Evolutionary conservation across 352 stramenopile species (phyloP).

Genomic region (Phytophthora agathidicida): DNA sequence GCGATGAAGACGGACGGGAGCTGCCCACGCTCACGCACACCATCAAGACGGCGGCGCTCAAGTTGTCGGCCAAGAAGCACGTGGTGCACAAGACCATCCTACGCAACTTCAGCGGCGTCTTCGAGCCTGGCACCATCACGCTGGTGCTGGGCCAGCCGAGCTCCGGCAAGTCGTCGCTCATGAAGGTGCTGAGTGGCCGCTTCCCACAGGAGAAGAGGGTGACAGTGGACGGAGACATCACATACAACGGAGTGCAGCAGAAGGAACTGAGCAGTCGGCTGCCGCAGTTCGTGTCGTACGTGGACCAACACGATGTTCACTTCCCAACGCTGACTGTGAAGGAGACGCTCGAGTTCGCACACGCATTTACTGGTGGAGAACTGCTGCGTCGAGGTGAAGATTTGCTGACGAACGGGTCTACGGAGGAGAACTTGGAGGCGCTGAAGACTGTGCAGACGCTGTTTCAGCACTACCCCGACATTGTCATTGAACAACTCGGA

Average conservation of each 20-base stretch:
- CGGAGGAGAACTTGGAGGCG: slow-evolving; percentile 33
- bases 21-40: slow-evolving; percentile 45
- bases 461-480: slow-evolving; percentile 42
- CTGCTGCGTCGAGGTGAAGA: slow-evolving; percentile 18
- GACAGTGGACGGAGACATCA: slow-evolving; percentile 30
- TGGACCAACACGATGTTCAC: slow-evolving; percentile 53
- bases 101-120: slow-evolving; percentile 27
- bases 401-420: slow-evolving; percentile 25
- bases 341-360: slow-evolving; percentile 57
- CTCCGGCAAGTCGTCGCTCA: slow-evolving; percentile 32
- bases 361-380: slow-evolving; percentile 59
- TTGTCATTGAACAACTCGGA: slow-evolving; percentile 51
- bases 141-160: slow-evolving; percentile 27
- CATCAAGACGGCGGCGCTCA: slow-evolving; percentile 28
- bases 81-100: slow-evolving; percentile 44
- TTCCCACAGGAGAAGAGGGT: slow-evolving; percentile 34
- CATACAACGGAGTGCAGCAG: slow-evolving; percentile 40
- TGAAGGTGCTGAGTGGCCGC: slow-evolving; percentile 37
- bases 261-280: slow-evolving; percentile 25
- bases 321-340: slow-evolving; percentile 75
- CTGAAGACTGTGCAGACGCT: slow-evolving; percentile 23
- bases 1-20: slow-evolving; percentile 29
- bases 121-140: slow-evolving; percentile 33
- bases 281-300: slow-evolving; percentile 55
- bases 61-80: slow-evolving; percentile 31